Evolutionary conservation across 116 monocot genomes (phyloP).

Genomic region (Iris pallida): DNA sequence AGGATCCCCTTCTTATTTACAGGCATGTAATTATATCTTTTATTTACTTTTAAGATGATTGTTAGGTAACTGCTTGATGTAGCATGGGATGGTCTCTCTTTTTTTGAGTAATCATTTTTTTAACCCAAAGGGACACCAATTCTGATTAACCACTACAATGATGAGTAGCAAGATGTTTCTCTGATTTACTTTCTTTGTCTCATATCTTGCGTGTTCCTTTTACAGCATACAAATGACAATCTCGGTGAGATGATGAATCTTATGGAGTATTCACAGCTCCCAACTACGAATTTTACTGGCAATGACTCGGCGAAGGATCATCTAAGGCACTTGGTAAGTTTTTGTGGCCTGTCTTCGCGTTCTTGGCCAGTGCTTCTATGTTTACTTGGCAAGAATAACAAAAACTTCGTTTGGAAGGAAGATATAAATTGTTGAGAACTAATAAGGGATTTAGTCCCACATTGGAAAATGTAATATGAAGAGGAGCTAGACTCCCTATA

Average conservation of each 20-base stretch:
- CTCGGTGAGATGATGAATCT: constrained; percentile 57
- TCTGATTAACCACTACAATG: neutral
- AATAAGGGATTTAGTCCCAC: too few relatives aligned
- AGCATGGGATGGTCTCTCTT: neutral
- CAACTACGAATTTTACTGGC: constrained; percentile 66
- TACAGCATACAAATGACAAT: constrained; percentile 68
- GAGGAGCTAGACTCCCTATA: too few relatives aligned
- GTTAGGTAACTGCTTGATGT: neutral
- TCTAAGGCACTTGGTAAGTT: constrained; percentile 71
- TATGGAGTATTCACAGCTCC: constrained; percentile 47
- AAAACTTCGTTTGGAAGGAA: too few relatives aligned
- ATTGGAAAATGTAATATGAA: too few relatives aligned
- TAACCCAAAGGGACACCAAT: too few relatives aligned
- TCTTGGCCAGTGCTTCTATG: too few relatives aligned
- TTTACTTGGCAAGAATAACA: too few relatives aligned
- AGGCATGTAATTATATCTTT: constrained; percentile 36
- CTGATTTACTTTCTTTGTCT: neutral
- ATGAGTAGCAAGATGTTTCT: neutral
- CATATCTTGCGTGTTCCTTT: neutral
- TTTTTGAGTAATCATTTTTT: neutral
- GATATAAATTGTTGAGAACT: too few relatives aligned
- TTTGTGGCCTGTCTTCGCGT: neutral
- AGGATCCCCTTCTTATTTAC: constrained; percentile 79
- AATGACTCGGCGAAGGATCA: constrained; percentile 94
- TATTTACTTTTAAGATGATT: neutral